phyloP scores from a whole-genome alignment of 306 rosid species.

The Morella rubra region DNA sequence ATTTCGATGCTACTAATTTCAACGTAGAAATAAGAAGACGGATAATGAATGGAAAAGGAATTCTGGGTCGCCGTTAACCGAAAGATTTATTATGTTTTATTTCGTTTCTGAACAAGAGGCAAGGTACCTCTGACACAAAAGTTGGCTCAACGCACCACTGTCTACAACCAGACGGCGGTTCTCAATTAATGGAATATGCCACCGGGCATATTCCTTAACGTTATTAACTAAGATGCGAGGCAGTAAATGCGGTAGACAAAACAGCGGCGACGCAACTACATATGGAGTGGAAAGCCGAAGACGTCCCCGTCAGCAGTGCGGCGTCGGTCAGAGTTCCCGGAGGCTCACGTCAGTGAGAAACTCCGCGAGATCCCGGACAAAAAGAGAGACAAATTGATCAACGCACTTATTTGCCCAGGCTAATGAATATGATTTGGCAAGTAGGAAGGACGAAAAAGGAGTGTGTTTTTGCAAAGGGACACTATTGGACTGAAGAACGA shows the following conservation, averaged over 20 bases:
- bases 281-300: not conserved
- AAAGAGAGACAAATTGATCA: too few species aligned
- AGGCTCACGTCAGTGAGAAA: too few species aligned
- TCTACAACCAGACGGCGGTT: not conserved
- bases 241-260: constrained; percentile 5
- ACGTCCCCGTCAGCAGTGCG: too few species aligned
- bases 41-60: too few species aligned
- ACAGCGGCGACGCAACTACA: constrained; percentile 3
- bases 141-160: not conserved
- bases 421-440: constrained; percentile 9
- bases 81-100: too few species aligned
- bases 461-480: not conserved
- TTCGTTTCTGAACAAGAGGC: not conserved
- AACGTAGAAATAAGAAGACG: too few species aligned
- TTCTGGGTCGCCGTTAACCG: too few species aligned
- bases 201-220: not conserved
- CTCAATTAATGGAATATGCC: not conserved
- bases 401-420: too few species aligned
- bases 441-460: constrained; percentile 5
- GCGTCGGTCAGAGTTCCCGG: too few species aligned
- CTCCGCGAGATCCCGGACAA: too few species aligned
- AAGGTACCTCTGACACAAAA: constrained; percentile 6
- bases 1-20: too few species aligned
- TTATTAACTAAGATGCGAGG: not conserved
- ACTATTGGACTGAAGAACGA: not conserved